phyloP scores from a whole-genome alignment of 208 protist species.

The Trypanosoma vivax region DNA sequence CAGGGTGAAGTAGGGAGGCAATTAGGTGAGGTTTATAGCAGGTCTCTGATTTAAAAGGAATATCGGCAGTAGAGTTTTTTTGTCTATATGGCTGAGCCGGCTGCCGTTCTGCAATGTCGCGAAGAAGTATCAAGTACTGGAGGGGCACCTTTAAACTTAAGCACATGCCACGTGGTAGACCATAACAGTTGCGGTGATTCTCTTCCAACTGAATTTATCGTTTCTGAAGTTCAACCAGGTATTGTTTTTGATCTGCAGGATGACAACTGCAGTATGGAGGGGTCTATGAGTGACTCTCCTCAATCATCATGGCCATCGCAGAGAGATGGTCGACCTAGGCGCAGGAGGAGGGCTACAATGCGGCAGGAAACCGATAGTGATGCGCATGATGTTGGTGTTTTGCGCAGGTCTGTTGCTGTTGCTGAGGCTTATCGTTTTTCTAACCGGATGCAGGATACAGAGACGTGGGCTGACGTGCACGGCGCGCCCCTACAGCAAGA shows the following conservation, averaged over 20 bases:
- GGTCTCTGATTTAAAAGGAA: too few relatives aligned
- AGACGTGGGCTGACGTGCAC: constrained; percentile 6
- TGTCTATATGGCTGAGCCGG: too few relatives aligned
- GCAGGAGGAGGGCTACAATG: constrained; percentile 1
- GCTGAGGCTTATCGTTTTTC: constrained; percentile 19
- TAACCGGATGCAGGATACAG: constrained; percentile 5
- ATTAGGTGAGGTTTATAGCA: too few relatives aligned
- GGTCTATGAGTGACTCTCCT: background rate
- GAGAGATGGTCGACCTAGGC: background rate
- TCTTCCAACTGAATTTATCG: background rate
- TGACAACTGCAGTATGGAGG: constrained; percentile 17
- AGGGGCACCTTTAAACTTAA: too few relatives aligned
- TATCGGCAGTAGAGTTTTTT: too few relatives aligned
- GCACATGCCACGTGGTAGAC: too few relatives aligned
- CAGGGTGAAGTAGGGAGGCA: too few relatives aligned
- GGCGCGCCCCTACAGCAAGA: constrained; percentile 6
- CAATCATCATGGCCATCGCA: constrained; percentile 1
- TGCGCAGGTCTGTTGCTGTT: background rate
- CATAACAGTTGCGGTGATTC: too few relatives aligned
- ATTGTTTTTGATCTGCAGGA: constrained; percentile 4
- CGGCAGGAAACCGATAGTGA: background rate
- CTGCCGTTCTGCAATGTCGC: too few relatives aligned
- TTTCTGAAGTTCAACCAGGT: constrained; percentile 1
- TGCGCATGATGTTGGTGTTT: background rate
- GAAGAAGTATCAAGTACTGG: too few relatives aligned